Conservation (phyloP, 177 flowering plant genomes). For the Telopea speciosissima region DNA sequence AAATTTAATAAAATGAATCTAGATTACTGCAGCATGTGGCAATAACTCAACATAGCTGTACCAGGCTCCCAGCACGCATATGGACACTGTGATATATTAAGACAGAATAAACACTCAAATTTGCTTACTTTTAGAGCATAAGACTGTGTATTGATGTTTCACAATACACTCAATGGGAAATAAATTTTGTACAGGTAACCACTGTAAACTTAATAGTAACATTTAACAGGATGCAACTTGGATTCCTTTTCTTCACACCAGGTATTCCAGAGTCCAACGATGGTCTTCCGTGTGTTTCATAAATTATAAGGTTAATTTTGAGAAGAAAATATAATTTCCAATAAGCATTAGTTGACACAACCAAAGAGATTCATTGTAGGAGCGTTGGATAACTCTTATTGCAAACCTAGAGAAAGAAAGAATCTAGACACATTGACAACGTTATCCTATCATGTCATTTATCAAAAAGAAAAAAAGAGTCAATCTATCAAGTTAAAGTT, state of each 20-base stretch:
- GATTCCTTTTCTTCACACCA: not conserved
- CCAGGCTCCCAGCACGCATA: not conserved
- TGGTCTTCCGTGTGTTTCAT: not conserved
- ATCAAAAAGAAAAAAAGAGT: not conserved
- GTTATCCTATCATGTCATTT: not conserved
- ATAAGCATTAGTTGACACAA: not conserved
- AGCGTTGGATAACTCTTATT: not conserved
- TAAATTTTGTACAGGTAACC: not conserved
- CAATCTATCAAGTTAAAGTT: not conserved
- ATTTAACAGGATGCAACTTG: not conserved
- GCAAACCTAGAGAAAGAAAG: no score
- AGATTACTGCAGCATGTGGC: not conserved
- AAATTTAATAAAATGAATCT: not conserved
- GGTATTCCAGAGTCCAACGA: not conserved
- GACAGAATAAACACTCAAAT: not conserved
- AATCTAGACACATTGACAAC: not conserved
- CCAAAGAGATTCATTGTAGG: not conserved
- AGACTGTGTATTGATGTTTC: not conserved
- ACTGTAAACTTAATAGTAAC: not conserved
- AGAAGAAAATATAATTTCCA: no score
- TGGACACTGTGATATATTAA: not conserved
- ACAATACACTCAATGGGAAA: not conserved
- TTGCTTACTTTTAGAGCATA: not conserved
- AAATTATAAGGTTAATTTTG: not conserved
- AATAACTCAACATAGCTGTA: not conserved